Percentiles rank a stretch among this genome's conserved stretches.
phyloP scores from a whole-genome alignment of 73 alveolate genomes.

The Durusdinium trenchii region DNA sequence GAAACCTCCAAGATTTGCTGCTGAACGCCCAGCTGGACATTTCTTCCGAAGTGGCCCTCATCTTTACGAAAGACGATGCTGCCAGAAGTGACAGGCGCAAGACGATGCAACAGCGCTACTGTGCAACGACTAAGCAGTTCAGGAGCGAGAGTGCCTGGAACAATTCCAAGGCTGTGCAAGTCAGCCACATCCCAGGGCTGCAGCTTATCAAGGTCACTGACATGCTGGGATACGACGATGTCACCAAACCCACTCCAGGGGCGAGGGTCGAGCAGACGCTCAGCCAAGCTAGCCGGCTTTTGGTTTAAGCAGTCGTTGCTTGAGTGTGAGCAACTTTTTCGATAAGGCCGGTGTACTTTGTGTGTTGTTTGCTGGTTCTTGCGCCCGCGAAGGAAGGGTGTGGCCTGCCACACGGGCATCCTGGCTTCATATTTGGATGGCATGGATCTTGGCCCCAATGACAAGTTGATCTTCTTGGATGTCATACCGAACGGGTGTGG shows the following conservation, averaged over 20 bases:
- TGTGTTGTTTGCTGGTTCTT: no score
- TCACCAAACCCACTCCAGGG: neutral
- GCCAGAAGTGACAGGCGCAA: neutral
- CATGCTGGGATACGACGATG: conserved; percentile 35
- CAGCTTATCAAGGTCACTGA: neutral
- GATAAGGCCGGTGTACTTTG: no score
- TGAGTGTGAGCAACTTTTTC: no score
- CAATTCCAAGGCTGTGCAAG: neutral
- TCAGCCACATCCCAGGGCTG: neutral
- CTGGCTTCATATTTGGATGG: neutral
- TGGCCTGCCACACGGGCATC: conserved; percentile 8
- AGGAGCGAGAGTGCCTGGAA: neutral
- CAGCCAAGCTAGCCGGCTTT: neutral
- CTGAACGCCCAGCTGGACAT: neutral
- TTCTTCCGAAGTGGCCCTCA: neutral
- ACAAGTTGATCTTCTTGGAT: neutral
- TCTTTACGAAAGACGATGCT: neutral
- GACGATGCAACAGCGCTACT: neutral
- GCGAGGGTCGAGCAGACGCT: neutral
- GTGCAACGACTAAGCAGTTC: neutral
- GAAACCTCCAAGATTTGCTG: conserved; percentile 12
- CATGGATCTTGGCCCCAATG: neutral
- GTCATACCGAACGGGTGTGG: conserved; percentile 11
- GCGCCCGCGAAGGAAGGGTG: conserved; percentile 23
- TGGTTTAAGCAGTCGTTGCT: no score